Evolutionary conservation across 345 rosid genomes (phyloP), one percentile per base, ranked within the genome.

Genomic region (Rhodamnia argentea): DNA sequence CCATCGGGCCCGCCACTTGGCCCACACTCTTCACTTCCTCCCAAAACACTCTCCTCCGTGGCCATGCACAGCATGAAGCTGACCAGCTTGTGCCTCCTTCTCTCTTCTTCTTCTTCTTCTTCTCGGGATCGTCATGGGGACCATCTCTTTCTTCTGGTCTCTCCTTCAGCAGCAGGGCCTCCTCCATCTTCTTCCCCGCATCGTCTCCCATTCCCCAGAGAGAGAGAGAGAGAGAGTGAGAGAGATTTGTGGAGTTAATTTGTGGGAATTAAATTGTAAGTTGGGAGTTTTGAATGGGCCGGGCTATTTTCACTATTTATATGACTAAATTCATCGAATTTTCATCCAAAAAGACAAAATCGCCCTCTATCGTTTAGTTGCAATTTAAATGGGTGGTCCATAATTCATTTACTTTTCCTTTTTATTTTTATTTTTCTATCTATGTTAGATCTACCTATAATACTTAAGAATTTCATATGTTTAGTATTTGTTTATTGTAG

Each of bases 1-100:
- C 90, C 98, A 96, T 93, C 0, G 99, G 98, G 1, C 86, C 95
- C 2, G 97, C 97, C 84, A 94, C 85, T 86, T 42, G 89, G 16
- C 92, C 90, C 24, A 94, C 86, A 85, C 87, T 91, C 87, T 90
- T 90, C 86, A 90, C 88, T 90, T 95, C 99, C 86, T 86, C 81
- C 29, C 51, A 64, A 1, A 64, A 64, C 24, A 1, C 78, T 32
- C 24, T 32, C 44, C 44, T 64, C 78, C 78, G 24, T 2, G 78
- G 78, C 78, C 78, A 64, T 64, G 78, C 24, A 64, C 78, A 32
- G 78, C 78, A 64, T 16, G 78, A 18, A 64, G 24, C 44, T 32
- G 44, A 32, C 44, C 78, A 9, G 78, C 78, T 64, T 64, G 44
- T 64, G 44, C 76, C 78, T 64, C 78, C 78, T 16, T 9, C 44